Base-by-base conservation (phyloP, 805 yeast species). In the Saccharomycopsis malanga region DNA sequence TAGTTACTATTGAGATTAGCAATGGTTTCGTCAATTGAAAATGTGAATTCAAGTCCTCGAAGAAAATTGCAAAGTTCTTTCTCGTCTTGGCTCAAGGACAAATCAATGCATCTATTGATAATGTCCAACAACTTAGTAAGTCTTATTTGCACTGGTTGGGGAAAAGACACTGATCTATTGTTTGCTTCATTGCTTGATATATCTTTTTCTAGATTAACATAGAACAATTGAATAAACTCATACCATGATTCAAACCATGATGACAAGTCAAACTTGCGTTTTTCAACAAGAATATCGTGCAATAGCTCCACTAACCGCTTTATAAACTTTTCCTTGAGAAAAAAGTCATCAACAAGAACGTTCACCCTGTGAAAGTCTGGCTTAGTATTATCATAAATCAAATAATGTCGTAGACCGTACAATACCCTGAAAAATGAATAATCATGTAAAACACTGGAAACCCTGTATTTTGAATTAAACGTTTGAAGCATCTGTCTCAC, bases 171-270 rank as follows among this genome's bases (percentile, higher is more conserved):
- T 27, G 7, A 9, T 7, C 12, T 12, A 9, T 27, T 7, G 7
- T 27, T 7, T 27, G 12, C 7, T 27, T 27, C 12, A 9, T 27
- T 27, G 30, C 30, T 27, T 27, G 12, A 9, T 7, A 12, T 27
- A 12, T 9, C 7, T 12, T 27, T 12, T 27, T 7, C 12, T 27
- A 9, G 12, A 7, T 27, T 7, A 27, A 7, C 30, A 12, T 27
- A 40, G 27, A 10, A 40, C 5, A 23, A 36, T 18, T 18, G 14
- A 6, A 40, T 7, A 27, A 40, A 40, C 7, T n/a, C 7, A 30
- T 38, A 38, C 43, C 43, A 36, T 4, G 20, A 30, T 38, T 44
- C 39, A 39, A 44, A 22, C 48, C 48, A 44, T 17, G 14, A 9
- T 25, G 43, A 4, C 6, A 43, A 18, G 18, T 37, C 27, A 9